A percentile compares a stretch with the other conserved stretches of the same genome.
phyloP scores from a whole-genome alignment of 164 flowering plant species.

The Vitis riparia region DNA sequence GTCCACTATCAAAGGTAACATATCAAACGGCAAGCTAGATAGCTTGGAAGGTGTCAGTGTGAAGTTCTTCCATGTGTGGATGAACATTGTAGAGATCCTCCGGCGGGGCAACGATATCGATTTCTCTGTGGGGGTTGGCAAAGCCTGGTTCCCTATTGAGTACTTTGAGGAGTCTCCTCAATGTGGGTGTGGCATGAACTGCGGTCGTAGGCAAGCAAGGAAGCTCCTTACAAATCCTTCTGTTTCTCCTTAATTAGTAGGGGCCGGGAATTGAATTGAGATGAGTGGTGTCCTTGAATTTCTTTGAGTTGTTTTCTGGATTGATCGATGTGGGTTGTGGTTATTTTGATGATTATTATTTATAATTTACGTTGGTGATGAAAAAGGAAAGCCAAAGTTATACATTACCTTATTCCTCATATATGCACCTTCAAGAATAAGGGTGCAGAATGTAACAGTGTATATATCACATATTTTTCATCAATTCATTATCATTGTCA shows the following conservation, averaged over 20 bases:
- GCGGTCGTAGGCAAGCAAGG: conserved; percentile 14
- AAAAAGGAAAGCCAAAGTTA: too few relatives aligned
- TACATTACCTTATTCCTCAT: too few relatives aligned
- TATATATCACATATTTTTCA: too few relatives aligned
- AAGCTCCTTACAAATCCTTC: conserved; percentile 16
- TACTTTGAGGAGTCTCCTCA: conserved; percentile 42
- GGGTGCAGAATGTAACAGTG: too few relatives aligned
- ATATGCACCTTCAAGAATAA: too few relatives aligned
- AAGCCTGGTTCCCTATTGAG: conserved; percentile 33
- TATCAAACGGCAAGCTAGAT: conserved; percentile 27
- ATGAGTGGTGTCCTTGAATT: background rate
- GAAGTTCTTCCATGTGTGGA: conserved; percentile 41
- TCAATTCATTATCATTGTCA: too few relatives aligned
- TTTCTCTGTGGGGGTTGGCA: conserved; percentile 50
- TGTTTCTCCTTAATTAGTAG: conserved; percentile 26
- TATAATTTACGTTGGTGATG: too few relatives aligned
- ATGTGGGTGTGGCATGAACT: conserved; percentile 55
- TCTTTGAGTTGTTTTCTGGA: too few relatives aligned
- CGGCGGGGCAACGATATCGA: conserved; percentile 33
- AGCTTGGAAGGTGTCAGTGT: conserved; percentile 38
- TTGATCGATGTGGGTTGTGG: too few relatives aligned
- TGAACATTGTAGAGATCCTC: conserved; percentile 40
- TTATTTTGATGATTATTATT: too few relatives aligned
- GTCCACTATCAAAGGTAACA: conserved; percentile 28
- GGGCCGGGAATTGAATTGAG: background rate